Percentiles rank a stretch among this genome's conserved stretches.
These are phyloP conservation scores for Dryadomyces quercus-mongolicae DNA, from an alignment of 2,329 filamentous ascomycete species.

Conservation along the genomic window DNA sequence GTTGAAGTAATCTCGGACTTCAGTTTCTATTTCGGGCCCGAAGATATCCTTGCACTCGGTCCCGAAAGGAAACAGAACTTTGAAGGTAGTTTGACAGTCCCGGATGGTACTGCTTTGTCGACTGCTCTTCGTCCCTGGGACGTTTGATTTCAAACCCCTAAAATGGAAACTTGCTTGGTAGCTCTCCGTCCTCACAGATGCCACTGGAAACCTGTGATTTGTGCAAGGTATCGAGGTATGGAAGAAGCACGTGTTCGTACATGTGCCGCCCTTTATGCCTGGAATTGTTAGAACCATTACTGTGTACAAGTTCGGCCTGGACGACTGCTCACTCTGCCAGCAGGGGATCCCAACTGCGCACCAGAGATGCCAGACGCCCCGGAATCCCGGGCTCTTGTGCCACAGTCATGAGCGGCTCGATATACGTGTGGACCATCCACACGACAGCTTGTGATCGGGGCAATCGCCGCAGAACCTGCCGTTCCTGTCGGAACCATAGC, in stretches of 20 bases:
- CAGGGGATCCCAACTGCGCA: not conserved
- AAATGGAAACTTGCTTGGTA: not conserved
- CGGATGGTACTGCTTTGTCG: too few relatives aligned
- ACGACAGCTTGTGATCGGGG: not conserved
- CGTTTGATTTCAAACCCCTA: too few relatives aligned
- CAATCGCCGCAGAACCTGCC: not conserved
- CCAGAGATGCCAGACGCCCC: not conserved
- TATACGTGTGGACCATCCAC: constrained; percentile 1
- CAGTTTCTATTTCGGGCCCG: too few relatives aligned
- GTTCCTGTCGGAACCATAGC: constrained; percentile 1
- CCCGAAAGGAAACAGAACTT: too few relatives aligned
- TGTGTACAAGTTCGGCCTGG: not conserved
- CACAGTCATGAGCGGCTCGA: not conserved
- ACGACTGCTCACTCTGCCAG: not conserved
- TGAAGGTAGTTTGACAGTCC: too few relatives aligned
- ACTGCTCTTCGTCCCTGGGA: too few relatives aligned
- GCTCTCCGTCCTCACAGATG: not conserved
- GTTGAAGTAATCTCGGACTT: too few relatives aligned
- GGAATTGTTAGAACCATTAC: not conserved
- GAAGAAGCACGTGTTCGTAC: not conserved
- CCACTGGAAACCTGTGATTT: not conserved
- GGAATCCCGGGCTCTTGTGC: not conserved
- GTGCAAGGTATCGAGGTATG: not conserved
- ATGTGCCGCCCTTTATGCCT: not conserved
- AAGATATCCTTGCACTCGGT: too few relatives aligned